These are phyloP conservation scores for Elongisporangium undulatum DNA, from an alignment of 352 stramenopile species.

Conservation along the genomic window DNA sequence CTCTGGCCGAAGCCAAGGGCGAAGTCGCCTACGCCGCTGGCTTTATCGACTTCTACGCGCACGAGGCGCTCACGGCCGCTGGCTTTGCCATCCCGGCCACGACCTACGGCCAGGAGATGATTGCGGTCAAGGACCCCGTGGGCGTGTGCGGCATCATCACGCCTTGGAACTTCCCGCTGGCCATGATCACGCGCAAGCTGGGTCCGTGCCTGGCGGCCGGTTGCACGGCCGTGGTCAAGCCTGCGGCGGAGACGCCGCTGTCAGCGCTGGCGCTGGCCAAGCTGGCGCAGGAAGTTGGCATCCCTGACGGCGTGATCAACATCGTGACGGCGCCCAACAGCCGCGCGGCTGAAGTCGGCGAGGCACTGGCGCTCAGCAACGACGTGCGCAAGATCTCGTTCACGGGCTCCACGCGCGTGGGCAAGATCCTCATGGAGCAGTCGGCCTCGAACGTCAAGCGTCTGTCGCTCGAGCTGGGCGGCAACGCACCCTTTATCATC, in stretches of 20 bases:
- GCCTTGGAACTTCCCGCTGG: slow-evolving; percentile 98
- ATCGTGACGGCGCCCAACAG: slow-evolving; percentile 68
- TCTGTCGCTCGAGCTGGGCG: slow-evolving; percentile 89
- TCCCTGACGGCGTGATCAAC: slow-evolving; percentile 89
- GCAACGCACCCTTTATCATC: slow-evolving; percentile 92
- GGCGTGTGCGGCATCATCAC: slow-evolving; percentile 95
- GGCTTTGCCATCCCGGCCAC: slow-evolving; percentile 78
- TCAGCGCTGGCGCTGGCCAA: slow-evolving; percentile 91
- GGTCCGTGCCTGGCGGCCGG: slow-evolving; percentile 91
- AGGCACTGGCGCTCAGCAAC: slow-evolving; percentile 54
- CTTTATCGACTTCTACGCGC: slow-evolving; percentile 97
- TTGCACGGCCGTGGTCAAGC: slow-evolving; percentile 96
- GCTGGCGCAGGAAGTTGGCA: slow-evolving; percentile 83
- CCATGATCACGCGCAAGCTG: slow-evolving; percentile 98
- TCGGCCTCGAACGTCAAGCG: slow-evolving; percentile 77
- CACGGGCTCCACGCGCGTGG: slow-evolving; percentile 82
- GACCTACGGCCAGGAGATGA: slow-evolving; percentile 48
- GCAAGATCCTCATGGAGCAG: slow-evolving; percentile 77
- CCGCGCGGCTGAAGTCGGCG: slow-evolving; percentile 70
- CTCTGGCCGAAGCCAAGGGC: slow-evolving; percentile 89
- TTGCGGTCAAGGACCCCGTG: slow-evolving; percentile 90
- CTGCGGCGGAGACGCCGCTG: slow-evolving; percentile 94
- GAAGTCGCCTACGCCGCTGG: slow-evolving; percentile 93
- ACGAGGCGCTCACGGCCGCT: slow-evolving; percentile 89
- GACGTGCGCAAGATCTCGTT: slow-evolving; percentile 90